Conservation (phyloP, 139 green algal genomes). For the Chlamydomonas sphaeroides region DNA sequence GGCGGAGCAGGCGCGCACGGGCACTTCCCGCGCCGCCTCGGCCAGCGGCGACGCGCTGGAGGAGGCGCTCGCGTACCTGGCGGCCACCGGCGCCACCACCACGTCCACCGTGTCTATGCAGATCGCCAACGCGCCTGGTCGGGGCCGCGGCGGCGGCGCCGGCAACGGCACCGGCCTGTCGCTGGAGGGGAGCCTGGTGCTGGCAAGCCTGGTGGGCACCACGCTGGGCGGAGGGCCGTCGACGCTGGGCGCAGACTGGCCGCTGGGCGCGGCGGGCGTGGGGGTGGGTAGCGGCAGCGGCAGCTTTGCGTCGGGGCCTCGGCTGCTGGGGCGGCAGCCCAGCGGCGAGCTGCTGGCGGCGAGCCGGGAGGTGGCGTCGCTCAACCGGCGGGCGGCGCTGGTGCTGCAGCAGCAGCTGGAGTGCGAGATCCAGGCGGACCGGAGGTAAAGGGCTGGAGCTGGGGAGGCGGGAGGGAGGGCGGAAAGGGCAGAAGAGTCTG, state of each 20-base stretch:
- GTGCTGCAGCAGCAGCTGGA: conserved; percentile 74
- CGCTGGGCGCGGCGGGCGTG: background rate
- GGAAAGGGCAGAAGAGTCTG: too few relatives aligned
- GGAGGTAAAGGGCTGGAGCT: background rate
- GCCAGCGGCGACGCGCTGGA: conserved; percentile 45
- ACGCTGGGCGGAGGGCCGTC: conserved; percentile 4
- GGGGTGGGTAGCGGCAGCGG: conserved; percentile 36
- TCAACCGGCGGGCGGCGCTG: conserved; percentile 55
- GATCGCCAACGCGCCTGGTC: background rate
- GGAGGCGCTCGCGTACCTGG: conserved; percentile 58
- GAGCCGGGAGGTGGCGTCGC: conserved; percentile 49
- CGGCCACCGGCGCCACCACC: conserved; percentile 42
- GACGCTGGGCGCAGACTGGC: conserved; percentile 9
- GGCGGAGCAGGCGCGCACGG: conserved; percentile 56
- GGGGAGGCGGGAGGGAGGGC: too few relatives aligned
- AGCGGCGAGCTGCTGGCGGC: conserved; percentile 42
- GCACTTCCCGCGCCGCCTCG: background rate
- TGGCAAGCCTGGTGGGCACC: background rate
- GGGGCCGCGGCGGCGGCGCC: background rate
- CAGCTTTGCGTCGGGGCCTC: conserved; percentile 6
- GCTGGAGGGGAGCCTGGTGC: conserved; percentile 7
- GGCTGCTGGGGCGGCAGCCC: conserved; percentile 11
- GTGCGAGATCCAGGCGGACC: conserved; percentile 55
- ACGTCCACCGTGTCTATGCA: conserved; percentile 31
- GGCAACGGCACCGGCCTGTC: background rate